These are phyloP conservation scores for Botrytis deweyae DNA, from an alignment of 2,329 filamentous ascomycete species.

Conservation along the genomic window DNA sequence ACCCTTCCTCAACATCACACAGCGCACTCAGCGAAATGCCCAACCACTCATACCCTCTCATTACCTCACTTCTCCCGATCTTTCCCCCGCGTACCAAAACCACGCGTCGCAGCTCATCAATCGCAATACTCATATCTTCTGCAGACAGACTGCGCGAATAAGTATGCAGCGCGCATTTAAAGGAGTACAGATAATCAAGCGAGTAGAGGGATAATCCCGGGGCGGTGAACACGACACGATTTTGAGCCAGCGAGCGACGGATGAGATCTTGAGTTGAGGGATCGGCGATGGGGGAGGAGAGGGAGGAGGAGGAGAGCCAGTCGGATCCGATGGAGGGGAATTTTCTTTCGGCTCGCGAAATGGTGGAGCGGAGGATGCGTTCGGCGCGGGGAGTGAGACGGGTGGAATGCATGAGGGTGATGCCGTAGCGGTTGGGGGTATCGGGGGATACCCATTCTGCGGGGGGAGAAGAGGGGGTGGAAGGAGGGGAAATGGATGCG, in stretches of 20 bases:
- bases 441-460: constrained; percentile 37
- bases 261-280: constrained; percentile 54
- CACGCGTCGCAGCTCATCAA: constrained; percentile 61
- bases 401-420: constrained; percentile 50
- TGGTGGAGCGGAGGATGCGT: constrained; percentile 48
- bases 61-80: constrained; percentile 52
- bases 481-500: background rate
- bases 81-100: constrained; percentile 54
- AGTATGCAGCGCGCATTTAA: constrained; percentile 59
- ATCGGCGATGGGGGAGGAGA: constrained; percentile 46
- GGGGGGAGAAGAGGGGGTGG: constrained; percentile 29
- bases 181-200: constrained; percentile 62
- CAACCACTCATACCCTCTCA: constrained; percentile 58
- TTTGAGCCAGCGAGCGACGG: constrained; percentile 56
- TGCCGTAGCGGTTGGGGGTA: constrained; percentile 45
- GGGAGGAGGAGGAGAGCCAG: constrained; percentile 38
- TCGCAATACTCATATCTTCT: constrained; percentile 54
- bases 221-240: constrained; percentile 60
- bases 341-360: constrained; percentile 54
- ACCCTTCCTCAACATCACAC: constrained; percentile 55
- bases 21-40: constrained; percentile 51
- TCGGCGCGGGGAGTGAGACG: constrained; percentile 49
- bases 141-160: constrained; percentile 49
- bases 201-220: constrained; percentile 59
- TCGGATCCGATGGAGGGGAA: constrained; percentile 42